Percentiles rank a stretch among this genome's conserved stretches.
Evolutionary conservation across 164 flowering plant genomes (phyloP).

Genomic region (Euptelea pleiosperma): DNA sequence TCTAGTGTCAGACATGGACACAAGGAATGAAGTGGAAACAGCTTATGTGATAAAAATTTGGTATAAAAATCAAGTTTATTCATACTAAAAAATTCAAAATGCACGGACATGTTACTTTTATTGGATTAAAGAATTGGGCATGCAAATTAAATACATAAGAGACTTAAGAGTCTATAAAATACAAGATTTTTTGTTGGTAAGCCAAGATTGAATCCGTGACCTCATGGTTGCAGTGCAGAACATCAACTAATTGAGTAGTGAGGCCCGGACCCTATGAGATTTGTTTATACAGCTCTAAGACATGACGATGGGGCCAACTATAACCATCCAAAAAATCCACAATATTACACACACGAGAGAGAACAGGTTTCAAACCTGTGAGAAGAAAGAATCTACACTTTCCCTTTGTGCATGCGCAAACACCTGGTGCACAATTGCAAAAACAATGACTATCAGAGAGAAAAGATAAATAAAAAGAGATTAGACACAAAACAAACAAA

Average conservation of each 20-base stretch:
- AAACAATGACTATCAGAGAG: conserved; percentile 7
- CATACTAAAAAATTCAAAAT: too few relatives aligned
- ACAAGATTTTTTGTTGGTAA: too few relatives aligned
- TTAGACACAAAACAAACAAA: conserved; percentile 2
- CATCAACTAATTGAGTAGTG: neutral
- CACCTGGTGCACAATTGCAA: conserved; percentile 47
- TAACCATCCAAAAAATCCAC: neutral
- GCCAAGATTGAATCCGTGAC: too few relatives aligned
- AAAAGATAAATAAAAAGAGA: neutral
- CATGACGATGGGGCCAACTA: neutral
- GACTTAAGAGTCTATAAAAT: too few relatives aligned
- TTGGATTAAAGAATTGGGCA: too few relatives aligned
- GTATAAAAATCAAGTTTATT: too few relatives aligned
- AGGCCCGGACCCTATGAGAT: neutral
- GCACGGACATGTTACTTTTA: too few relatives aligned
- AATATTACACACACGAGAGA: neutral
- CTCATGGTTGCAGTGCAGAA: neutral
- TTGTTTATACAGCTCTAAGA: neutral
- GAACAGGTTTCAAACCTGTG: conserved; percentile 57
- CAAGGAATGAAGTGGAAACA: too few relatives aligned
- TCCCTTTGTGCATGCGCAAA: conserved; percentile 91
- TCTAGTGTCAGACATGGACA: too few relatives aligned
- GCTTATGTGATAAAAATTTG: too few relatives aligned
- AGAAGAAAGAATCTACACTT: conserved; percentile 85
- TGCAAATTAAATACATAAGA: too few relatives aligned